Percentiles rank a stretch among this genome's conserved stretches.
These are phyloP conservation scores for Pontederia paniculata DNA, from an alignment of 176 grass and related monocot species.

Conservation along the genomic window DNA sequence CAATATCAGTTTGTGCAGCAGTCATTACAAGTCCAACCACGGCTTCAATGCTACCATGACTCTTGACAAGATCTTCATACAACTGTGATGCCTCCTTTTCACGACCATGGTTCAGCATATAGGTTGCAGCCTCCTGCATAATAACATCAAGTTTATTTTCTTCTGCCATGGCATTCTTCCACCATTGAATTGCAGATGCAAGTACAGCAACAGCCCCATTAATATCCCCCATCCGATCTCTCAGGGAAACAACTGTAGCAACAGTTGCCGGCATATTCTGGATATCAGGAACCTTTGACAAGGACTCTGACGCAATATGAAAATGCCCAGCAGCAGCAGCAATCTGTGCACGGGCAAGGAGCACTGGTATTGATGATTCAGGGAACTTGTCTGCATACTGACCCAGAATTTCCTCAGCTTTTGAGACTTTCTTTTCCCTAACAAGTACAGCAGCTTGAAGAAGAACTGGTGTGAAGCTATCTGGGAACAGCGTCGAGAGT, in stretches of 20 bases:
- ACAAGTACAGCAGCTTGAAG: slow-evolving; percentile 70
- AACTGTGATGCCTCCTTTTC: slow-evolving; percentile 63
- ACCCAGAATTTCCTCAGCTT: slow-evolving; percentile 71
- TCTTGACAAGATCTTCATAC: slow-evolving; percentile 82
- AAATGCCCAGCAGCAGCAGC: slow-evolving; percentile 60
- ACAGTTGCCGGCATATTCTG: slow-evolving; percentile 78
- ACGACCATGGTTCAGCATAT: slow-evolving; percentile 65
- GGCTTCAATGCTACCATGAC: slow-evolving; percentile 47
- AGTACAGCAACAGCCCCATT: slow-evolving; percentile 39
- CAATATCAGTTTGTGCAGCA: slow-evolving; percentile 52
- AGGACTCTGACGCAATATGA: slow-evolving; percentile 54
- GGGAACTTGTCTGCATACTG: slow-evolving; percentile 49
- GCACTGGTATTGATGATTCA: slow-evolving; percentile 39
- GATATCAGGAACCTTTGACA: slow-evolving; percentile 62
- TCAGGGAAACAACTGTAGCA: slow-evolving; percentile 54
- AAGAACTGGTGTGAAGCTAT: slow-evolving; percentile 47
- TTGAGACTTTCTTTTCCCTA: slow-evolving; percentile 70
- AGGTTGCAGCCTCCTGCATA: slow-evolving; percentile 64
- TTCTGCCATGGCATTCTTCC: slow-evolving; percentile 82
- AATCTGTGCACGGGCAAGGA: slow-evolving; percentile 74
- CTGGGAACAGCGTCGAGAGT: slow-evolving; percentile 41
- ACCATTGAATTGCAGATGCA: slow-evolving; percentile 65
- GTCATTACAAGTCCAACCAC: slow-evolving; percentile 74
- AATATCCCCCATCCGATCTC: slow-evolving; percentile 56
- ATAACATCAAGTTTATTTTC: slow-evolving; percentile 66